Evolutionary conservation across 163 green algal species (phyloP).

Genomic region (Coccomyxa subellipsoidea): DNA sequence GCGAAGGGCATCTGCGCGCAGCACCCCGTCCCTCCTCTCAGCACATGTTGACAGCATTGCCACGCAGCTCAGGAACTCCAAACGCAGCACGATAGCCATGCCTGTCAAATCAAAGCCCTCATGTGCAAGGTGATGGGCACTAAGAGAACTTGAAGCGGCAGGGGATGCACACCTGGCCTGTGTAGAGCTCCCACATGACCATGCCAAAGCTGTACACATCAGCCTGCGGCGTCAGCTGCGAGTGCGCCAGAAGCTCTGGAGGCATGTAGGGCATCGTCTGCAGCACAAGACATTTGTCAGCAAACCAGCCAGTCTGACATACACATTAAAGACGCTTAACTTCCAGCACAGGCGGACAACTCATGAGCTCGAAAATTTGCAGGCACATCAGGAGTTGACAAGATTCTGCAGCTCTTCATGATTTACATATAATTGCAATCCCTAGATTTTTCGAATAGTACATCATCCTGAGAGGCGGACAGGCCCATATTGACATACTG

Average conservation of each 20-base stretch:
- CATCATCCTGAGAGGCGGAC: too few relatives aligned
- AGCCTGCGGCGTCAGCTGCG: slow-evolving; percentile 29
- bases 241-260: slow-evolving; percentile 33
- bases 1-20: slow-evolving; percentile 12
- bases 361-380: too few relatives aligned
- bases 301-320: background rate
- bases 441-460: too few relatives aligned
- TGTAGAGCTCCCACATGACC: slow-evolving; percentile 37
- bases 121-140: too few relatives aligned
- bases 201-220: slow-evolving; percentile 51
- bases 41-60: background rate
- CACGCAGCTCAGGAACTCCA: too few relatives aligned
- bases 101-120: too few relatives aligned
- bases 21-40: background rate
- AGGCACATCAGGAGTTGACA: too few relatives aligned
- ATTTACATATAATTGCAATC: too few relatives aligned
- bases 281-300: background rate
- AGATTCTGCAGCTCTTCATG: too few relatives aligned
- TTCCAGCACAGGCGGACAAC: background rate
- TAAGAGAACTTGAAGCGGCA: background rate
- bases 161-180: background rate
- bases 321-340: background rate
- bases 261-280: slow-evolving; percentile 38
- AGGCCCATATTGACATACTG: too few relatives aligned
- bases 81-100: too few relatives aligned